Base-by-base conservation (phyloP, 1,284 basidiomycete species). In the Pseudozyma tsukubaensis region DNA sequence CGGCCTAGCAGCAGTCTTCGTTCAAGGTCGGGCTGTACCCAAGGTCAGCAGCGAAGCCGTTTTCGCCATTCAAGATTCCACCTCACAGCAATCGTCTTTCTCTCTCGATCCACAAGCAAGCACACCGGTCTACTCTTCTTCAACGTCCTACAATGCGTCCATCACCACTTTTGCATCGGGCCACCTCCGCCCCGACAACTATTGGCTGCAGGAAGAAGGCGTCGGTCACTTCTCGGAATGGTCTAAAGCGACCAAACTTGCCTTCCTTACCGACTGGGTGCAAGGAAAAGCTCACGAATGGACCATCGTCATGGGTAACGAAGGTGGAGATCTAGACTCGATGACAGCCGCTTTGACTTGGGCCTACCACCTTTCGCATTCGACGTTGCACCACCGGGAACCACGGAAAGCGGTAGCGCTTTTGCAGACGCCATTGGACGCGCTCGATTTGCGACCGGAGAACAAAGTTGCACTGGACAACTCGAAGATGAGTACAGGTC, bases 251-350 rank as follows among this genome's bases (percentile, higher is more conserved):
- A 66, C 70, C 40, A 85, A 85, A 69, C 75, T 62, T 4, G 59
- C 75, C 21, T 85, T 85, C 55, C 54, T 85, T 24, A 19, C 59
- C 11, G 85, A 81, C 35, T 59, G 84, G 47, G 54, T 61, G 0
- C 32, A 54, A 12, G 81, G 77, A 45, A 78, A 76, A n/a, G 76
- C 65, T 0, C 7, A 39, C 18, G 82, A 85, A 21, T 85, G 85
- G 85, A 72, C 78, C 36, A 48, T 85, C 3, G 85, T 85, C 3
- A 82, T 85, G 83, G 85, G 85, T 16, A 85, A 85, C 63, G 85
- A 85, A 58, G 85, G 80, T 18, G 83, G 81, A 6, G 85, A 85
- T 56, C 68, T 82, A 18, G 85, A 85, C 61, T 77, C 72, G 9
- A 81, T 84, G 80, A 69, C 81, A 3, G 61, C 77, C 0, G 81